phyloP scores from a whole-genome alignment of 2,329 filamentous ascomycete genomes.

The Fonsecaea pugnacius region DNA sequence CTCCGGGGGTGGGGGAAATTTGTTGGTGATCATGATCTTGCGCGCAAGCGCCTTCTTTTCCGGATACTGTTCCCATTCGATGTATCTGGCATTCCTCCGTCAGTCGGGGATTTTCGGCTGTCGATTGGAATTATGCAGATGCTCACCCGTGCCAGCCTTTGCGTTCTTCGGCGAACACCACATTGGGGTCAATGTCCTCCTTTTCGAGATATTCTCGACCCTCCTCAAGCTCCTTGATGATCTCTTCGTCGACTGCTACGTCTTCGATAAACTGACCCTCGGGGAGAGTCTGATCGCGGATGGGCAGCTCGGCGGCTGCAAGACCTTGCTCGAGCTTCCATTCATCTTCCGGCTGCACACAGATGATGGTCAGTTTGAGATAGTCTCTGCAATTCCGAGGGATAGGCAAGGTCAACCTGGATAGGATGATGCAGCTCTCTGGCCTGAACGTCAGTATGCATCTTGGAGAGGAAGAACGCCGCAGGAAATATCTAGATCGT shows the following conservation, averaged over 20 bases:
- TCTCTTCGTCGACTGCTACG: conserved; percentile 34
- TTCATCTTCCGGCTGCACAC: conserved; percentile 46
- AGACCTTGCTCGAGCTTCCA: conserved; percentile 61
- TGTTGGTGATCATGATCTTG: conserved; percentile 59
- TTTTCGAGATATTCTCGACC: conserved; percentile 41
- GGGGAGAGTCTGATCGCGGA: conserved; percentile 53
- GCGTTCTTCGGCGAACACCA: conserved; percentile 50
- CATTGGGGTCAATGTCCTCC: conserved; percentile 46
- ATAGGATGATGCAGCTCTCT: conserved; percentile 27
- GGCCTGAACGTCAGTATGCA: conserved; percentile 27
- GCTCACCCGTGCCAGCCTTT: conserved; percentile 54
- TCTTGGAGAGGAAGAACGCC: conserved; percentile 13
- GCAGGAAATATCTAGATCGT: neutral
- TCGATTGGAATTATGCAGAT: too few species aligned
- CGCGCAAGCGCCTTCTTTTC: conserved; percentile 67
- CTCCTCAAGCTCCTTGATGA: conserved; percentile 25
- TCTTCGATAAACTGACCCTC: conserved; percentile 44
- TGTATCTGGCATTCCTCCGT: conserved; percentile 50
- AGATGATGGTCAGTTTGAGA: conserved; percentile 22
- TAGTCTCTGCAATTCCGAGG: neutral
- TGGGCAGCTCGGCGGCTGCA: conserved; percentile 51
- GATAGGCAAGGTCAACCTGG: conserved; percentile 19
- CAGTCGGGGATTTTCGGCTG: neutral
- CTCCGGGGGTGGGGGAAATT: conserved; percentile 57
- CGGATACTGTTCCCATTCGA: conserved; percentile 73